Base-by-base conservation (phyloP, 2,329 filamentous ascomycete species). In the Xylariaceae sp. region DNA sequence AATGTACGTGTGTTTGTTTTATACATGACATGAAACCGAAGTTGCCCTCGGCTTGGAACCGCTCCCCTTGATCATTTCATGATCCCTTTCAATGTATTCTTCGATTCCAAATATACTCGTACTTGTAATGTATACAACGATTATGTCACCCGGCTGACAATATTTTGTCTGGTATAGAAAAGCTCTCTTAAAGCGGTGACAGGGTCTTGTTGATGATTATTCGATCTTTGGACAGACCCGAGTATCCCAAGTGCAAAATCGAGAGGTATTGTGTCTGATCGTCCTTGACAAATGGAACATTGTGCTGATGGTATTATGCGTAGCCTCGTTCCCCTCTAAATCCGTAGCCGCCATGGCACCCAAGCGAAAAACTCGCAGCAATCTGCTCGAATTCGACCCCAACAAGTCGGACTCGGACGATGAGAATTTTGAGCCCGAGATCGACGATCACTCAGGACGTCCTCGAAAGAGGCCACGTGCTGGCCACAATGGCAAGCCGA, bases 361-460 rank as follows among this genome's bases (percentile, higher is more conserved):
- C 54, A 87, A 87, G 71, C 77, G 86, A 51, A 88, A 87, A 78
- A 47, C 45, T 33, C 60, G 39, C 26, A 76, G 81, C 61, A 78
- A 78, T 56, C 68, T 75, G 26, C 73, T 85, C 61, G 78, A 79
- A 52, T 88, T 88, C 64, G 86, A 89, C 71, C 84, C 83, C 3
- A 88, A 87, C 70, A 82, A 86, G 69, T 88, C 86, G 47, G 86
- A 89, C 64, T 78, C 86, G 2, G 82, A 86, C 46, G 86, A 89
- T 68, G 84, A 86, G 63, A 87, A 87, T 70, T 89, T 88, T 67
- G 82, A 86, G 56, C 85, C 85, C 14, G 70, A 73, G 14, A 69
- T 71, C 19, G 55, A 63, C 21, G 78, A 80, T 63, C 76, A 74
- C 23, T 58, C 58, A 2, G 29, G 65, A 19, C 68, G 65, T 44